phyloP scores from a whole-genome alignment of 2,329 filamentous ascomycete species.

The Botrytis galanthina region DNA sequence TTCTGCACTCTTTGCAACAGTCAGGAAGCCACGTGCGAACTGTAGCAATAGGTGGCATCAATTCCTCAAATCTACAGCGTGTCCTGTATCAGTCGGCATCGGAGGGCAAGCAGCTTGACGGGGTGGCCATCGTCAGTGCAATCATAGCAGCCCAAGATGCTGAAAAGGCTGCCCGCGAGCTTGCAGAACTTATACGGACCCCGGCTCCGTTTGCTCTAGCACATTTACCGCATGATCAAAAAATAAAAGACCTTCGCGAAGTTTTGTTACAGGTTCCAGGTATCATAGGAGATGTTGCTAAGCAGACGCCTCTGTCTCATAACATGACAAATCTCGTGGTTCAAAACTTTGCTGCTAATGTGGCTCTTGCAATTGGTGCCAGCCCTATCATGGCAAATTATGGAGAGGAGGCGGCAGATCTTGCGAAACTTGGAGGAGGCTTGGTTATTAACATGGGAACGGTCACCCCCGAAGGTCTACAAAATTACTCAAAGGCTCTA shows the following conservation, averaged over 20 bases:
- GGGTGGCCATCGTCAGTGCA: conserved; percentile 85
- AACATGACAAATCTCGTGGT: conserved; percentile 98
- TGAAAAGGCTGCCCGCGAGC: conserved; percentile 56
- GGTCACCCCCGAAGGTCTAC: conserved; percentile 70
- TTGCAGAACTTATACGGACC: conserved; percentile 53
- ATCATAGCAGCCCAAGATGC: conserved; percentile 74
- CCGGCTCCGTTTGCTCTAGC: conserved; percentile 34
- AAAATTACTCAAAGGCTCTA: conserved; percentile 71
- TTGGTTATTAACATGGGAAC: conserved; percentile 96
- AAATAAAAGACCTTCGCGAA: conserved; percentile 30
- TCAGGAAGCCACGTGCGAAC: conserved; percentile 50
- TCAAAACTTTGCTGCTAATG: conserved; percentile 91
- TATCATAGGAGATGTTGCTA: conserved; percentile 60
- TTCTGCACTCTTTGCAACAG: conserved; percentile 57
- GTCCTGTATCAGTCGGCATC: conserved; percentile 67
- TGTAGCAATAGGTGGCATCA: conserved; percentile 89
- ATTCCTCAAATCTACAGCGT: conserved; percentile 68
- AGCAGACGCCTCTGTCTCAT: conserved; percentile 72
- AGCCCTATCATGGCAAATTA: conserved; percentile 95
- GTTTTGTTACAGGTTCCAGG: conserved; percentile 30
- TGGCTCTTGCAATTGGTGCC: conserved; percentile 78
- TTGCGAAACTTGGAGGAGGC: conserved; percentile 72
- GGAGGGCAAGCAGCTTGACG: conserved; percentile 63
- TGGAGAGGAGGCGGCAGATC: conserved; percentile 74
- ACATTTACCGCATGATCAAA: conserved; percentile 21